phyloP scores from a whole-genome alignment of 257 asterid genomes.

The Asclepias syriaca region DNA sequence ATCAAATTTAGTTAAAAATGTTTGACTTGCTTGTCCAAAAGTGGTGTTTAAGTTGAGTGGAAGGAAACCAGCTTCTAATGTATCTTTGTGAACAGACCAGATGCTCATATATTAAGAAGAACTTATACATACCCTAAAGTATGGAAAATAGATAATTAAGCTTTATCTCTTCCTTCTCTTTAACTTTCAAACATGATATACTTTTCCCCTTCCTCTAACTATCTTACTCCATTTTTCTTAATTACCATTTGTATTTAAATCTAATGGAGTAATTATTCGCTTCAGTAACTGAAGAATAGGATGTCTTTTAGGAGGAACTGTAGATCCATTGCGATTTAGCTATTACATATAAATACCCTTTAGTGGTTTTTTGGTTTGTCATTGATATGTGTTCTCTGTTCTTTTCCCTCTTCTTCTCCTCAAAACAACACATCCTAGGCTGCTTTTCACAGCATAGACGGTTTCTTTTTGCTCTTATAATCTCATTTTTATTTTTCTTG shows the following conservation, averaged over 20 bases:
- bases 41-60: too few species aligned
- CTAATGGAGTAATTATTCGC: neutral
- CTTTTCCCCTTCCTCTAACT: neutral
- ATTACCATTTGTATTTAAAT: neutral
- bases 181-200: neutral
- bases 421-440: neutral
- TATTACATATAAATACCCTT: neutral
- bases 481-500: neutral
- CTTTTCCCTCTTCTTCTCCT: neutral
- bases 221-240: too few species aligned
- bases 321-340: neutral
- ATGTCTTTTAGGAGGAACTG: neutral
- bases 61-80: neutral
- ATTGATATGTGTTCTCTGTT: too few species aligned
- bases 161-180: neutral
- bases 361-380: neutral
- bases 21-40: neutral
- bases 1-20: neutral
- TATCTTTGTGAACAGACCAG: too few species aligned
- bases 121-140: neutral
- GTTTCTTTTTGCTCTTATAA: neutral
- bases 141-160: neutral
- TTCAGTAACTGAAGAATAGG: neutral
- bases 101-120: neutral
- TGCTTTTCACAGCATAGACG: neutral